phyloP scores from a whole-genome alignment of 345 rosid species.

The Populus deltoides region DNA sequence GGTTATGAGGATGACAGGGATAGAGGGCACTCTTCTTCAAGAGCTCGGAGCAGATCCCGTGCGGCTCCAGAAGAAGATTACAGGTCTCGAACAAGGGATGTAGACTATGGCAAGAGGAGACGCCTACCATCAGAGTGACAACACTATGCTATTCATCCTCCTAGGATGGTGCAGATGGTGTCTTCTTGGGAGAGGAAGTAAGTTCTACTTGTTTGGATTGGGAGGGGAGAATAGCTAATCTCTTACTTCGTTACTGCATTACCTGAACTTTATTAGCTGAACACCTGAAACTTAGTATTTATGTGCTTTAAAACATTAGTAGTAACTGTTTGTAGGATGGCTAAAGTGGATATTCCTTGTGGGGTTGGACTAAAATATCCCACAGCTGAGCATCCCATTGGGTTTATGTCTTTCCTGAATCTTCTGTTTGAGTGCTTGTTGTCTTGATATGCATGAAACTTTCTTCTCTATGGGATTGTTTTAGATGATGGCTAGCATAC shows the following conservation, averaged over 20 bases:
- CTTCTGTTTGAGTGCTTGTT: conserved; percentile 2
- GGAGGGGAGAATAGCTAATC: conserved; percentile 24
- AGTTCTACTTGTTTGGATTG: conserved; percentile 41
- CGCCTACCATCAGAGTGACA: conserved; percentile 50
- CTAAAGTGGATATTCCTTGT: conserved; percentile 30
- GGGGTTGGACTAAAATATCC: conserved; percentile 23
- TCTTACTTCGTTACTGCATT: conserved; percentile 29
- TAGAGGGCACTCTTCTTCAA: conserved; percentile 67
- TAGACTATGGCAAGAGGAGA: conserved; percentile 73
- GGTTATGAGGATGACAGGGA: conserved; percentile 63
- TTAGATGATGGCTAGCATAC: not conserved
- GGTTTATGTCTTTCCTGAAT: conserved; percentile 11
- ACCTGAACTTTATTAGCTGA: conserved; percentile 10
- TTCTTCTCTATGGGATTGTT: conserved; percentile 1
- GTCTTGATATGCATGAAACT: conserved; percentile 6
- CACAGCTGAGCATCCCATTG: conserved; percentile 21
- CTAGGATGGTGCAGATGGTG: conserved; percentile 20
- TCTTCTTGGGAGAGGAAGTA: conserved; percentile 47
- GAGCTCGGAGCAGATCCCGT: conserved; percentile 66
- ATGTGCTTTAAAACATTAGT: conserved; percentile 30
- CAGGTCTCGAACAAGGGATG: conserved; percentile 72
- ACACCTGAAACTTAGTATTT: conserved; percentile 26
- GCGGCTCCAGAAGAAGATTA: conserved; percentile 60
- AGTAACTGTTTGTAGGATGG: conserved; percentile 24
- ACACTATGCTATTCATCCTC: conserved; percentile 10